Evolutionary conservation across 345 rosid species (phyloP), one percentile per base, ranked within the genome.

Genomic region (Bruguiera sexangula): DNA sequence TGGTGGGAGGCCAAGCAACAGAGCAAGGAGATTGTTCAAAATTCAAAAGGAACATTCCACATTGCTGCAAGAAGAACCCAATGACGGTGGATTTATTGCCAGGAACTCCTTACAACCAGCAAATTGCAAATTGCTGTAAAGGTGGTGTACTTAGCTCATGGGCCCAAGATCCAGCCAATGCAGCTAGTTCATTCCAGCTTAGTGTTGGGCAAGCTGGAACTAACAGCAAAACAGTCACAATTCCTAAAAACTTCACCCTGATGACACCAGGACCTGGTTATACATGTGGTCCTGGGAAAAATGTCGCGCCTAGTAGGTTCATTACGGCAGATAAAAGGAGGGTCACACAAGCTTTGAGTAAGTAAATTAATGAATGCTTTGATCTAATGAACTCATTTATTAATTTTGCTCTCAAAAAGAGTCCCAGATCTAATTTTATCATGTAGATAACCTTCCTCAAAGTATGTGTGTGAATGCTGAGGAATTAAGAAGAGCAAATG

Each of bases 1-100:
- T 88, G 90, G 0, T 81, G 65, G 98, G 96, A 37, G 96, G 82
- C 1, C 90, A 93, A 75, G 55, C 96, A 13, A 91, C 92, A 0
- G 96, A 89, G 27, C 97, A 91, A 74, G 97, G 98, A 11, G 96
- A 93, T 77, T 93, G 98, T 75, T 91, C 96, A 0, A 89, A 53
- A 73, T 93, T 82, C 85, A 89, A 87, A 71, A 91, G 87, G n/a
- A 84, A 76, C 76, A 64, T 82, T 71, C 98, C 98, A 66, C 95
- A 91, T 78, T 89, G 91, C 73, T 94, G 98, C 78, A 88, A 87
- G 81, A 89, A 71, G 86, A 62, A 53, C 1, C 98, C 98, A 0
- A 75, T 84, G 6, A 73, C 91, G 7, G 96, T 94, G 24, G 98
- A 94, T 79, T 79, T 94, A 66, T 66, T 91, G 82, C 98, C 98